These are phyloP conservation scores for Trichophyton schoenleinii DNA, from an alignment of 2,329 filamentous ascomycete species.

Conservation along the genomic window DNA sequence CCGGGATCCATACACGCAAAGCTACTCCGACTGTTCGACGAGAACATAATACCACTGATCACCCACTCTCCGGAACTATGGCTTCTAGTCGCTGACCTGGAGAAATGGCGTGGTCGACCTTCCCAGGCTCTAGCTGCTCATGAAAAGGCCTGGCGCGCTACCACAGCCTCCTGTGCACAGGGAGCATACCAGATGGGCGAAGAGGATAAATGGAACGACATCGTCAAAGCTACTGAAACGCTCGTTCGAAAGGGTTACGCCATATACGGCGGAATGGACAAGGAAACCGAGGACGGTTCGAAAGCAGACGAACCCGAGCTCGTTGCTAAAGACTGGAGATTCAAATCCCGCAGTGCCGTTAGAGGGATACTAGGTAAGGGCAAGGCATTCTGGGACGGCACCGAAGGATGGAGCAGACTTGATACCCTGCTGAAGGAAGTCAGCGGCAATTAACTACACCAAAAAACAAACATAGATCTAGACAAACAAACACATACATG, in stretches of 20 bases:
- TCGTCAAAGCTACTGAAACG: constrained; percentile 68
- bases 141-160: constrained; percentile 79
- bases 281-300: constrained; percentile 38
- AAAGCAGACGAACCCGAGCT: constrained; percentile 36
- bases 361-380: constrained; percentile 72
- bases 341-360: constrained; percentile 75
- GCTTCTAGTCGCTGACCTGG: constrained; percentile 58
- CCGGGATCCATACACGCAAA: constrained; percentile 41
- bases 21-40: constrained; percentile 61
- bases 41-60: constrained; percentile 66
- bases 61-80: constrained; percentile 67
- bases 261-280: constrained; percentile 54
- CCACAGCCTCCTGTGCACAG: constrained; percentile 36
- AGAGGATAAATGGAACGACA: constrained; percentile 53
- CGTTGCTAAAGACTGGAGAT: constrained; percentile 71
- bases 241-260: constrained; percentile 67
- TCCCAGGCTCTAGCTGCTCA: constrained; percentile 64
- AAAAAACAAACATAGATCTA: not conserved
- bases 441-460: constrained; percentile 13
- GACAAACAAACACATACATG: not conserved
- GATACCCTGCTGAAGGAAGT: constrained; percentile 30
- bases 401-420: constrained; percentile 27
- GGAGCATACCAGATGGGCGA: constrained; percentile 41
- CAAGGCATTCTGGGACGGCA: constrained; percentile 72
- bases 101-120: constrained; percentile 60